Evolutionary conservation across 2,329 filamentous ascomycete species (phyloP).

Genomic region (Ophiostoma ips): DNA sequence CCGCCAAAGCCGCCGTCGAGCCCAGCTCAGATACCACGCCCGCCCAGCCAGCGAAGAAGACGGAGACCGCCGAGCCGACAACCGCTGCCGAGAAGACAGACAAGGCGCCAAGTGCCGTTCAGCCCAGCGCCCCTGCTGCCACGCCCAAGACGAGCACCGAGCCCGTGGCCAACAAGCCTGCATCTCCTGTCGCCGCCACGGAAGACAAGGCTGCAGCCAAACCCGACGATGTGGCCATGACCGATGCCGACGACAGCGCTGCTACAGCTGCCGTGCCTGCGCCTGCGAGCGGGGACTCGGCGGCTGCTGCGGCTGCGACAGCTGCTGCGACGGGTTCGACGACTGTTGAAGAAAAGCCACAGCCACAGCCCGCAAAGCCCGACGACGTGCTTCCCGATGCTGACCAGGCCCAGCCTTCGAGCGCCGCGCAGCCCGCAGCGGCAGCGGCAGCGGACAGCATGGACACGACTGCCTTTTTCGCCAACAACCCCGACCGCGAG

Average conservation of each 20-base stretch:
- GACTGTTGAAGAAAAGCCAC: not conserved
- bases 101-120: not conserved
- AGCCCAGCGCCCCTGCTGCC: not conserved
- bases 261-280: not conserved
- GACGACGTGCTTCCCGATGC: constrained; percentile 8
- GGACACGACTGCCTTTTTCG: constrained; percentile 20
- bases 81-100: not conserved
- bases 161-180: not conserved
- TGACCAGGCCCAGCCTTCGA: constrained; percentile 22
- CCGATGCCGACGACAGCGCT: not conserved
- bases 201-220: not conserved
- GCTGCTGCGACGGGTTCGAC: not conserved
- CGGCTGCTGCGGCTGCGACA: not conserved
- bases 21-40: not conserved
- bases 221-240: not conserved
- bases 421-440: constrained; percentile 34
- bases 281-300: not conserved
- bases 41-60: not conserved
- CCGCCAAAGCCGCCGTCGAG: not conserved
- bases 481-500: constrained; percentile 26
- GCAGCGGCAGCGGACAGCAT: no score
- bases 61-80: not conserved
- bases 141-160: not conserved
- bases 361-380: not conserved
- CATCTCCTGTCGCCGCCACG: not conserved